phyloP scores from a whole-genome alignment of 805 yeast genomes.

The Lipomyces spencermartinsiae region DNA sequence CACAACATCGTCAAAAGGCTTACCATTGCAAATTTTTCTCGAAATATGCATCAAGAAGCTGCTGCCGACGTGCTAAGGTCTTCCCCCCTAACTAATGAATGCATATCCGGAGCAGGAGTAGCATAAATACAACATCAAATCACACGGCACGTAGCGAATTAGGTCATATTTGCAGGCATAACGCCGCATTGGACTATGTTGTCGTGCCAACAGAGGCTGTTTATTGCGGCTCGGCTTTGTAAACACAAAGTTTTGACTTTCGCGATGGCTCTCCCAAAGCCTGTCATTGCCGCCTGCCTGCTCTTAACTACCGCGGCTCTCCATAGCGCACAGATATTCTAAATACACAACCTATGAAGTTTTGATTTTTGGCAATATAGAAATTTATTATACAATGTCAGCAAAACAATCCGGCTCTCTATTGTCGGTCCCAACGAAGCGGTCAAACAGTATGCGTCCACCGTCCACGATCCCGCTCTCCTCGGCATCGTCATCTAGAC shows the following conservation, averaged over 20 bases:
- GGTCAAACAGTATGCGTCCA: constrained; percentile 36
- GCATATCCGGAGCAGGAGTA: not conserved
- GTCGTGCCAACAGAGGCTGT: constrained; percentile 9
- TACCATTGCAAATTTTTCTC: not conserved
- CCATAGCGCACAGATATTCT: not conserved
- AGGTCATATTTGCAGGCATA: not conserved
- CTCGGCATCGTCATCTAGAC: constrained; percentile 24
- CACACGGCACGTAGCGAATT: not conserved
- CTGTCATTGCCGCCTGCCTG: not conserved
- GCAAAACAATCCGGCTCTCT: constrained; percentile 18
- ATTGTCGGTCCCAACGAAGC: constrained; percentile 23
- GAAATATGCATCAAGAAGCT: not conserved
- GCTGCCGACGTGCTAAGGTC: not conserved
- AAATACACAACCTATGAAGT: not conserved
- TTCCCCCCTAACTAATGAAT: not conserved
- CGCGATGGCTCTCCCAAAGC: constrained; percentile 2
- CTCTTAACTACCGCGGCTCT: not conserved
- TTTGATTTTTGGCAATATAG: constrained; percentile 9
- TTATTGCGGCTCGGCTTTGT: not conserved
- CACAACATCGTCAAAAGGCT: not conserved
- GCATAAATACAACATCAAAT: not conserved
- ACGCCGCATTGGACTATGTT: not conserved
- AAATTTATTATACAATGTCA: constrained; percentile 14
- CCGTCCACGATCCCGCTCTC: constrained; percentile 32
- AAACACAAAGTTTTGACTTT: not conserved